Evolutionary conservation across 2,329 filamentous ascomycete species (phyloP).

Genomic region (Colletotrichum chrysophilum): DNA sequence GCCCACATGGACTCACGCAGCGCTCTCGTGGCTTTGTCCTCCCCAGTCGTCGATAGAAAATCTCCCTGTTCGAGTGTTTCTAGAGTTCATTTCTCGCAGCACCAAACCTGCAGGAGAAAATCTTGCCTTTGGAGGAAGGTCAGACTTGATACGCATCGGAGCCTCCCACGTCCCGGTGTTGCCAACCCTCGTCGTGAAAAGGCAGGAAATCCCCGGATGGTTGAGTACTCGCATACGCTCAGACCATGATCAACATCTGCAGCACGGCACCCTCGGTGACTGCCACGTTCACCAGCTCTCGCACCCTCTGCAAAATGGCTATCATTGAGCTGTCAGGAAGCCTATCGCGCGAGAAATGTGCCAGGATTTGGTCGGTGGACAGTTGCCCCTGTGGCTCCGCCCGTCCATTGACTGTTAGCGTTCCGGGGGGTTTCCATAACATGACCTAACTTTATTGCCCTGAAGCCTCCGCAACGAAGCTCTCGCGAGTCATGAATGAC

Average conservation of each 20-base stretch:
- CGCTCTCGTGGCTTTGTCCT: not conserved
- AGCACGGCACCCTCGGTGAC: not conserved
- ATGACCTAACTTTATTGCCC: not conserved
- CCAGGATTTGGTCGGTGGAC: not conserved
- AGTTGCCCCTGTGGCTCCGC: not conserved
- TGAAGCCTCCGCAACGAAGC: not conserved
- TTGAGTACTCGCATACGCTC: not conserved
- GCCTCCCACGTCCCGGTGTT: not conserved
- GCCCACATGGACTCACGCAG: not conserved
- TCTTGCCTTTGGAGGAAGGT: not conserved
- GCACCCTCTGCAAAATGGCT: not conserved
- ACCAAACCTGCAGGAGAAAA: not conserved
- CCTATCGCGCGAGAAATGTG: not conserved
- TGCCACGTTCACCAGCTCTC: not conserved
- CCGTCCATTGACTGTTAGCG: not conserved
- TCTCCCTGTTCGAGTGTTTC: not conserved
- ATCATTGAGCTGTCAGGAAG: not conserved
- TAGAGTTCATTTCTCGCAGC: not conserved
- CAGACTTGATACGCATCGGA: not conserved
- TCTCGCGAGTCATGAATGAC: slow-evolving; percentile 1
- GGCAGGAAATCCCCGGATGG: not conserved
- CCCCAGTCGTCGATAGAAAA: not conserved
- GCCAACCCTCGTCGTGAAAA: not conserved
- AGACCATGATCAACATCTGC: not conserved
- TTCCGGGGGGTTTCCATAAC: not conserved